A percentile compares a stretch with the other conserved stretches of the same genome.
phyloP scores from a whole-genome alignment of 441 rosid genomes.

The Gossypium schwendimanii region DNA sequence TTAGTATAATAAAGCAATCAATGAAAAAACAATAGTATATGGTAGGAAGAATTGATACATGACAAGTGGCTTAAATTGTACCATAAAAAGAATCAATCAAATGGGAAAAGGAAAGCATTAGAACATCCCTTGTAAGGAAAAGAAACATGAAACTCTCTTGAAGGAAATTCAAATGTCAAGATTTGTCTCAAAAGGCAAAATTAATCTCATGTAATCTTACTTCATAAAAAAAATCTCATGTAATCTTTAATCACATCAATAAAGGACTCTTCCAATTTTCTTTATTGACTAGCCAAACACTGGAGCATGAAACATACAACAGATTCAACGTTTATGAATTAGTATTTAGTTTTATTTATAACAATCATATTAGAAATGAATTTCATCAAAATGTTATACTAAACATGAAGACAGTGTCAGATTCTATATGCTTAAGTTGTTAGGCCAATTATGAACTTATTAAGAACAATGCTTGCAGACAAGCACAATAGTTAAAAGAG shows the following conservation, averaged over 20 bases:
- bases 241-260: not conserved
- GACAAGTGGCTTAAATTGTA: not conserved
- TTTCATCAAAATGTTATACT: not conserved
- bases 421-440: not conserved
- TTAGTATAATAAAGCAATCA: constrained; percentile 4
- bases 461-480: not conserved
- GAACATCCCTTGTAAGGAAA: not conserved
- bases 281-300: not conserved
- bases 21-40: not conserved
- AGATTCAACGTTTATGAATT: not conserved
- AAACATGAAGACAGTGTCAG: not conserved
- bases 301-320: not conserved
- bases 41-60: not conserved
- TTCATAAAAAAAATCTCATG: not conserved
- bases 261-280: not conserved
- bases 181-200: not conserved
- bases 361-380: not conserved
- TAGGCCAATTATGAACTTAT: not conserved
- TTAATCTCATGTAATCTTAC: not conserved
- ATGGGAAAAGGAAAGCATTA: not conserved
- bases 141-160: not conserved
- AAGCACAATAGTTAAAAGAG: not conserved
- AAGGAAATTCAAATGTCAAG: constrained; percentile 6
- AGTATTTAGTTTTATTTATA: not conserved
- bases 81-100: not conserved